Evolutionary conservation across 1,284 basidiomycete genomes (phyloP).

Genomic region (Austroboletus novae-zelandiae): DNA sequence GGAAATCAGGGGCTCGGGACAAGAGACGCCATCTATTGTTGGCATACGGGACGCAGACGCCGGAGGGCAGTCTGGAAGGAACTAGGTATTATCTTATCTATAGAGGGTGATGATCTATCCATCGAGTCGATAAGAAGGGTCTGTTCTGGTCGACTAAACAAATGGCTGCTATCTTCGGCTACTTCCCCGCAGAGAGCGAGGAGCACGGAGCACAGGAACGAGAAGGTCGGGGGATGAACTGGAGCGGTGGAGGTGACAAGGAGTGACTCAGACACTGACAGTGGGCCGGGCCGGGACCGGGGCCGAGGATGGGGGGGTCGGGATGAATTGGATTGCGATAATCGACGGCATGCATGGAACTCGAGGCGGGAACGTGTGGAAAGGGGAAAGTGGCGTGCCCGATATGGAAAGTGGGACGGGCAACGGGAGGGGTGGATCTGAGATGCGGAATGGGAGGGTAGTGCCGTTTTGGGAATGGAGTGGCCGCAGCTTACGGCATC

Average conservation of each 20-base stretch:
- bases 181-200: constrained; percentile 2
- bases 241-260: constrained; percentile 8
- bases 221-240: constrained; percentile 13
- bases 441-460: constrained; percentile 21
- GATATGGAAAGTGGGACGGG: constrained; percentile 9
- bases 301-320: neutral
- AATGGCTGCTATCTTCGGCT: constrained; percentile 6
- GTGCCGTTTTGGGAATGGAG: constrained; percentile 17
- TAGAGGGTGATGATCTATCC: constrained; percentile 10
- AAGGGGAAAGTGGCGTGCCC: constrained; percentile 10
- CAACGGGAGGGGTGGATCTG: constrained; percentile 16
- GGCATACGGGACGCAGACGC: constrained; percentile 5
- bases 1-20: constrained; percentile 6
- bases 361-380: constrained; percentile 33
- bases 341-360: constrained; percentile 22
- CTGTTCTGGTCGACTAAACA: too few relatives aligned
- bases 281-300: neutral
- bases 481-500: constrained; percentile 24
- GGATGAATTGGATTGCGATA: neutral
- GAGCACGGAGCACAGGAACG: constrained; percentile 2
- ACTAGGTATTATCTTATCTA: constrained; percentile 6
- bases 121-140: neutral
- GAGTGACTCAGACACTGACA: too few relatives aligned
- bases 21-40: constrained; percentile 14
- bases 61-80: constrained; percentile 1